Conservation (phyloP, 2,329 filamentous ascomycete genomes). For the Curvularia hawaiiensis region DNA sequence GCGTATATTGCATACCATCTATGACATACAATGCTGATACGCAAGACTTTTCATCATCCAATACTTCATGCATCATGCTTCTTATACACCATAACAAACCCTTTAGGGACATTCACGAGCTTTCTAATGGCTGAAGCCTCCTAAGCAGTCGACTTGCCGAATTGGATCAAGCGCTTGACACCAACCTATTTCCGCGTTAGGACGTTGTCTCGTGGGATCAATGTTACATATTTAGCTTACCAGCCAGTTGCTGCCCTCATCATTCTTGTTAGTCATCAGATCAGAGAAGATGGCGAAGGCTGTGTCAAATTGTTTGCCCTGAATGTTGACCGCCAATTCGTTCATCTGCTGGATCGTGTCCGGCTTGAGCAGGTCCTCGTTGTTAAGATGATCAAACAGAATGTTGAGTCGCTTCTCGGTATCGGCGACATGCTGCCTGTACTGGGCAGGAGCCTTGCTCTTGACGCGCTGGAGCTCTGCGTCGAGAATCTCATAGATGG, state of each 20-base stretch:
- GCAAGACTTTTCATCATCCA: neutral
- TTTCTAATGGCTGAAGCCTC: neutral
- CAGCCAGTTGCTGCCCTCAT: constrained; percentile 59
- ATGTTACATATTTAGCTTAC: constrained; percentile 44
- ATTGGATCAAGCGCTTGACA: constrained; percentile 47
- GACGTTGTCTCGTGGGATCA: constrained; percentile 5
- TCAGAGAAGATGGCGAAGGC: constrained; percentile 52
- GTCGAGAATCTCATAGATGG: constrained; percentile 79
- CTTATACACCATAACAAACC: neutral
- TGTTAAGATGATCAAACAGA: constrained; percentile 97
- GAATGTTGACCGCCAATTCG: constrained; percentile 55
- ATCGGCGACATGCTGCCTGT: constrained; percentile 87
- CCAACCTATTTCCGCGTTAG: constrained; percentile 34
- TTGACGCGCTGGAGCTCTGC: constrained; percentile 90
- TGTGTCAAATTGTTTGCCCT: constrained; percentile 52
- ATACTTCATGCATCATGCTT: neutral
- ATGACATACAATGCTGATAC: neutral
- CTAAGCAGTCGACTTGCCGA: constrained; percentile 42
- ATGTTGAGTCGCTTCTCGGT: constrained; percentile 91
- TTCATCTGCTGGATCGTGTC: constrained; percentile 73
- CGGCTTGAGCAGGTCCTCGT: constrained; percentile 84
- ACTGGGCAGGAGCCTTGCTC: constrained; percentile 80
- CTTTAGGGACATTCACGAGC: neutral
- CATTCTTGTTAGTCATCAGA: constrained; percentile 55
- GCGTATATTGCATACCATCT: neutral